These are phyloP conservation scores for Prasinococcaceae sp. DNA, from an alignment of 139 green algal species.

Conservation along the genomic window DNA sequence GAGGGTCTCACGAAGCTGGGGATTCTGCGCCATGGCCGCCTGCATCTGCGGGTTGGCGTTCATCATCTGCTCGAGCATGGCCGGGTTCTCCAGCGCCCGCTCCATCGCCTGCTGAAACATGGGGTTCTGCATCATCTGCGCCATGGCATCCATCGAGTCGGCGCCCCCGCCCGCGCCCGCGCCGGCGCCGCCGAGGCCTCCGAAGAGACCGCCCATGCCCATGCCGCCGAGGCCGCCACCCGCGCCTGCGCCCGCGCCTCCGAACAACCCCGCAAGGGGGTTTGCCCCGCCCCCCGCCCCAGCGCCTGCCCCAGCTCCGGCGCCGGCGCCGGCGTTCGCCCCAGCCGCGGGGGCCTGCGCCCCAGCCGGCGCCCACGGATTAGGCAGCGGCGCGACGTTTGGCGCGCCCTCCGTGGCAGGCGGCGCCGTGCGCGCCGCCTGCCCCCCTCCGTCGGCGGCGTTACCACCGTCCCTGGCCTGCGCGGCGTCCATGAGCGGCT, in stretches of 20 bases:
- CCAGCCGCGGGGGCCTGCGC: neutral
- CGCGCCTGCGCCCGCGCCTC: neutral
- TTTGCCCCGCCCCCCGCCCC: constrained; percentile 4
- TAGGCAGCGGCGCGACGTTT: constrained; percentile 81
- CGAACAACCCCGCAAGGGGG: neutral
- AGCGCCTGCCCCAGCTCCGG: constrained; percentile 3
- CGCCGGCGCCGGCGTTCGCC: neutral
- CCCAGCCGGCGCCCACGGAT: constrained; percentile 86
- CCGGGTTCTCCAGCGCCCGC: constrained; percentile 14
- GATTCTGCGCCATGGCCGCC: constrained; percentile 26
- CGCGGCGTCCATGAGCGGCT: constrained; percentile 65
- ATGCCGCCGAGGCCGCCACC: constrained; percentile 12
- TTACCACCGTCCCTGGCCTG: constrained; percentile 3
- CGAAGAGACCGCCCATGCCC: constrained; percentile 14
- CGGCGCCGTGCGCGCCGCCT: neutral
- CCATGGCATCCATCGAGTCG: constrained; percentile 18
- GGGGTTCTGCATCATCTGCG: constrained; percentile 41
- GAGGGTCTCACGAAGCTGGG: constrained; percentile 24
- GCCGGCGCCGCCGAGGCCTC: neutral
- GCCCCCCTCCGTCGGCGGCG: constrained; percentile 4
- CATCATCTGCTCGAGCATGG: constrained; percentile 36
- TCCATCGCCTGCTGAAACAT: constrained; percentile 54
- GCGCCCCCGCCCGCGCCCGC: constrained; percentile 7
- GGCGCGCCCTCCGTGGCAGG: constrained; percentile 19
- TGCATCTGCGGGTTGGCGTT: constrained; percentile 41